A percentile compares a stretch with the other conserved stretches of the same genome.
Evolutionary conservation across 345 rosid genomes (phyloP).

Genomic region (Clausena lansium): DNA sequence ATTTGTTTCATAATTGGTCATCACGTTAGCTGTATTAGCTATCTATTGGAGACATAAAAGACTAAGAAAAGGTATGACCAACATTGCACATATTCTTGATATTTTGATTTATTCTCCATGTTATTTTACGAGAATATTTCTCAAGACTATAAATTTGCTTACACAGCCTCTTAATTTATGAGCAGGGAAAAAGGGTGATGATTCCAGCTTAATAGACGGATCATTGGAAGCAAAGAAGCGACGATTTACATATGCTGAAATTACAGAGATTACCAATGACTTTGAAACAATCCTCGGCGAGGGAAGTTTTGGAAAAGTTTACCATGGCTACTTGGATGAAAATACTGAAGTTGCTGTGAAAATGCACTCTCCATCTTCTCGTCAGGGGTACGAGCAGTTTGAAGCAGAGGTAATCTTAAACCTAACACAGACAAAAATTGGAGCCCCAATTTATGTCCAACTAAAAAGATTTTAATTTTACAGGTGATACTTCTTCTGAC

Average conservation of each 20-base stretch:
- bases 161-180: not conserved
- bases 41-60: constrained; percentile 8
- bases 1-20: not conserved
- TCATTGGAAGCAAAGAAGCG: constrained; percentile 13
- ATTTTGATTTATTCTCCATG: not conserved
- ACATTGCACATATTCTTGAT: not conserved
- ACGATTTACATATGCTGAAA: constrained; percentile 22
- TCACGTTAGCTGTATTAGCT: constrained; percentile 2
- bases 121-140: not conserved
- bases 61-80: constrained; percentile 10
- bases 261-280: constrained; percentile 32
- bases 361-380: constrained; percentile 32
- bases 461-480: constrained; percentile 20
- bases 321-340: constrained; percentile 25
- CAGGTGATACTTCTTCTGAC: constrained; percentile 40
- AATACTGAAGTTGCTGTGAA: constrained; percentile 38
- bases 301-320: constrained; percentile 43
- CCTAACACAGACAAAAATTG: not conserved
- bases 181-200: not conserved
- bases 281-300: constrained; percentile 33
- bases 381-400: constrained; percentile 38
- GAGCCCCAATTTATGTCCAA: not conserved
- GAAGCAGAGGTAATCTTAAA: constrained; percentile 23
- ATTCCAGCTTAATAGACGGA: not conserved
- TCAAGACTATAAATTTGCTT: not conserved